Evolutionary conservation across 2,329 filamentous ascomycete species (phyloP).

Genomic region (Claviceps pazoutovae): DNA sequence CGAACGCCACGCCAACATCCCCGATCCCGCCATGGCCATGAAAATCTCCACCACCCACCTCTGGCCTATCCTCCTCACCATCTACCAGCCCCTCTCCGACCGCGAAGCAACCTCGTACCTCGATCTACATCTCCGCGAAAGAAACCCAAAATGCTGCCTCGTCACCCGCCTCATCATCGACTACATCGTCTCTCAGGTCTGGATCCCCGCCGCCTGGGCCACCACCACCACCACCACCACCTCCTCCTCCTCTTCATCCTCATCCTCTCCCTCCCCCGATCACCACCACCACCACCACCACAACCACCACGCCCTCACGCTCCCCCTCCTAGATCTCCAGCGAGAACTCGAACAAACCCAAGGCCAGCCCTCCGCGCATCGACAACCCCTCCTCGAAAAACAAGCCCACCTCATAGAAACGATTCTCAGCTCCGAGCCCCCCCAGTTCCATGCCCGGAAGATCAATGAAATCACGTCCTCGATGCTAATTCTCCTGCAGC

Average conservation of each 20-base stretch:
- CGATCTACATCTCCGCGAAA: conserved; percentile 25
- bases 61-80: conserved; percentile 24
- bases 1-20: conserved; percentile 19
- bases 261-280: background rate
- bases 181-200: conserved; percentile 27
- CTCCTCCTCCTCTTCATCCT: conserved; percentile 21
- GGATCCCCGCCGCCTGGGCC: conserved; percentile 25
- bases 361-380: conserved; percentile 22
- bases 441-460: conserved; percentile 18
- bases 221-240: conserved; percentile 20
- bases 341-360: conserved; percentile 21
- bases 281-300: too few relatives aligned
- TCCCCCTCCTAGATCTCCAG: conserved; percentile 21
- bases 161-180: conserved; percentile 28
- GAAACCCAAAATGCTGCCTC: conserved; percentile 27
- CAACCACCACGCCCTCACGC: conserved; percentile 17
- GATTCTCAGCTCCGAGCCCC: conserved; percentile 22
- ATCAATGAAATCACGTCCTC: conserved; percentile 29
- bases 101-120: conserved; percentile 26
- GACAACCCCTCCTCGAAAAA: conserved; percentile 26
- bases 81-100: conserved; percentile 24
- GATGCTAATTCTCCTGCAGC: conserved; percentile 22
- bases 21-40: conserved; percentile 15
- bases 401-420: conserved; percentile 22
- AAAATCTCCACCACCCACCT: conserved; percentile 17